phyloP scores from a whole-genome alignment of 768 basidiomycete genomes.

The Hypsizygus marmoreus region DNA sequence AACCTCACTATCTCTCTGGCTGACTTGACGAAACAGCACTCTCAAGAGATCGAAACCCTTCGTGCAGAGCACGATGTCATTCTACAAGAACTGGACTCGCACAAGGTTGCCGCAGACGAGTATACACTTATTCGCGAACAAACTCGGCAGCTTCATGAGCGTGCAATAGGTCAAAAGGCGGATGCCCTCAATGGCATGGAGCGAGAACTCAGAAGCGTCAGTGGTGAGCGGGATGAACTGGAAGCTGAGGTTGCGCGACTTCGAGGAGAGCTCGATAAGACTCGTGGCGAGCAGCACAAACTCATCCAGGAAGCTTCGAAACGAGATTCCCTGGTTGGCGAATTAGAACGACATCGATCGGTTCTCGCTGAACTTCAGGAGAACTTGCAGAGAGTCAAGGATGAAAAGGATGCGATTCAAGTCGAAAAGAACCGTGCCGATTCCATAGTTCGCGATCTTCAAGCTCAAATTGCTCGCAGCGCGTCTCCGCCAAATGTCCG shows the following conservation, averaged over 20 bases:
- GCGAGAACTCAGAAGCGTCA: slow-evolving; percentile 46
- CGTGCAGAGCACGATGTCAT: slow-evolving; percentile 51
- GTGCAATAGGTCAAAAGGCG: slow-evolving; percentile 52
- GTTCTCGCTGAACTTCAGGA: slow-evolving; percentile 77
- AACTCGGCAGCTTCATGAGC: slow-evolving; percentile 43
- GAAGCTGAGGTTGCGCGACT: slow-evolving; percentile 50
- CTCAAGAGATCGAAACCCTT: slow-evolving; percentile 47
- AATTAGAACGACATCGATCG: slow-evolving; percentile 78
- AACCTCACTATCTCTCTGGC: slow-evolving; percentile 44
- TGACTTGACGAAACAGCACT: slow-evolving; percentile 50
- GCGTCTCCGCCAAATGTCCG: slow-evolving; percentile 58
- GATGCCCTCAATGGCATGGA: slow-evolving; percentile 48
- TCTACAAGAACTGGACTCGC: slow-evolving; percentile 58
- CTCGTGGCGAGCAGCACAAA: slow-evolving; percentile 58
- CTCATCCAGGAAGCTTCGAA: slow-evolving; percentile 74
- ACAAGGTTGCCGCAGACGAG: slow-evolving; percentile 55
- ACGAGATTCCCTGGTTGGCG: slow-evolving; percentile 69
- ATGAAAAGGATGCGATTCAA: slow-evolving; percentile 79
- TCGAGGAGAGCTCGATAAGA: slow-evolving; percentile 59
- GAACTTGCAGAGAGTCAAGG: slow-evolving; percentile 74
- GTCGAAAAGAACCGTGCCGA: slow-evolving; percentile 74
- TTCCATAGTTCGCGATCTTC: slow-evolving; percentile 71
- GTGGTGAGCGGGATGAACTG: slow-evolving; percentile 46
- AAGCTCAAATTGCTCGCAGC: slow-evolving; percentile 68
- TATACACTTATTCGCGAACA: slow-evolving; percentile 49